Evolutionary conservation across 2,329 filamentous ascomycete species (phyloP).

Genomic region (Chaetoscypha palmicola): DNA sequence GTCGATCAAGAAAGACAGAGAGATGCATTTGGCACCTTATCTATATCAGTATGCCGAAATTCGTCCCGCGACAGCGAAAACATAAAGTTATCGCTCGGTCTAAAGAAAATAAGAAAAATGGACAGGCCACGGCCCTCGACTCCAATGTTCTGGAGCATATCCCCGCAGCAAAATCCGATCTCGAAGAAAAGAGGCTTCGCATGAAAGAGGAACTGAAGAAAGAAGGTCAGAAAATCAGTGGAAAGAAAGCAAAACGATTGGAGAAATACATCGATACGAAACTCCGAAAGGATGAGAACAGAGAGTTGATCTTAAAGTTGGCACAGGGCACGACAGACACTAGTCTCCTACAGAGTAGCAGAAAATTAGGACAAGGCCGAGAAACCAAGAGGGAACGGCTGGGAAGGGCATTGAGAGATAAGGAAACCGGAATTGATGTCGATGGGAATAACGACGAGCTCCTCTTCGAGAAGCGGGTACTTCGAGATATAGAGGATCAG

Average conservation of each 20-base stretch:
- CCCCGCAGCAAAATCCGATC: slow-evolving; percentile 39
- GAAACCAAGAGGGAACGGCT: slow-evolving; percentile 67
- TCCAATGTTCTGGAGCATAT: slow-evolving; percentile 49
- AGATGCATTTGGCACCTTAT: background rate
- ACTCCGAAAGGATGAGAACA: slow-evolving; percentile 87
- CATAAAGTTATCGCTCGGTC: slow-evolving; percentile 61
- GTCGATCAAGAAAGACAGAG: background rate
- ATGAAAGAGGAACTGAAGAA: slow-evolving; percentile 47
- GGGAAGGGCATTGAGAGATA: slow-evolving; percentile 55
- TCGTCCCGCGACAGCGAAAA: slow-evolving; percentile 59
- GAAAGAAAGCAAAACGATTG: slow-evolving; percentile 59
- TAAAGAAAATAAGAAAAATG: slow-evolving; percentile 39
- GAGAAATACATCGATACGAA: slow-evolving; percentile 79
- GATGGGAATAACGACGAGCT: slow-evolving; percentile 40
- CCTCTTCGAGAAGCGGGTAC: slow-evolving; percentile 41
- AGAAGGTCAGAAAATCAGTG: slow-evolving; percentile 48
- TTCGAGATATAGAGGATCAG: slow-evolving; percentile 30
- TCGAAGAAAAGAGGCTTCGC: slow-evolving; percentile 47
- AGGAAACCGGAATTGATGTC: slow-evolving; percentile 50
- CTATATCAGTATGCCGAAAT: slow-evolving; percentile 33
- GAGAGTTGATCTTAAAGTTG: slow-evolving; percentile 75
- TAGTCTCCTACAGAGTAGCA: slow-evolving; percentile 70
- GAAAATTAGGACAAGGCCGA: slow-evolving; percentile 63
- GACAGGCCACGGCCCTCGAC: slow-evolving; percentile 35
- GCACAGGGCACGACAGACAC: slow-evolving; percentile 76